A percentile compares a stretch with the other conserved stretches of the same genome.
Conservation (phyloP, 2,329 filamentous ascomycete genomes). For the Ceratocystis variospora region DNA sequence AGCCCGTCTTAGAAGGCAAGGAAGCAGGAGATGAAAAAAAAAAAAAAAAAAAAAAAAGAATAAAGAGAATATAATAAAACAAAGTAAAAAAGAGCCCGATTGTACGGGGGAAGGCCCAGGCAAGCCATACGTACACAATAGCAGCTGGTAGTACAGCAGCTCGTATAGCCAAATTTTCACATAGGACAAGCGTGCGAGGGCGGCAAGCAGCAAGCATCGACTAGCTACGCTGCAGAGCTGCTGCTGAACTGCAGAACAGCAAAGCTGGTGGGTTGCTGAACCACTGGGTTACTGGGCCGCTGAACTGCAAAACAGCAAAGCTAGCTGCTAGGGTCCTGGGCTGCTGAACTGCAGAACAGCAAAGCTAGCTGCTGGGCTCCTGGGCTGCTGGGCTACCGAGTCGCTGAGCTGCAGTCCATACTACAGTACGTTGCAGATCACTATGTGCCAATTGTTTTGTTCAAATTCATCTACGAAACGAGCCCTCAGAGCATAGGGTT, state of each 20-base stretch:
- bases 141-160: not conserved
- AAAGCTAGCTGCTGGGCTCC: no score
- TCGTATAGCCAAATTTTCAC: slow-evolving; percentile 9
- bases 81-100: not conserved
- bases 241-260: no score
- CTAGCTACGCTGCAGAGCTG: no score
- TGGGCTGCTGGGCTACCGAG: no score
- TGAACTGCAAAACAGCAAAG: not conserved
- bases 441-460: not conserved
- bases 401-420: not conserved
- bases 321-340: no score
- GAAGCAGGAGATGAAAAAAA: not conserved
- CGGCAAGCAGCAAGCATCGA: not conserved
- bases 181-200: not conserved
- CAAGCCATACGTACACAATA: not conserved
- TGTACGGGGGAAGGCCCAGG: not conserved
- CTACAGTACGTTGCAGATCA: not conserved
- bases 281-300: no score
- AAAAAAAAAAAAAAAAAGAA: no score
- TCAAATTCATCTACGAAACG: not conserved
- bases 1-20: not conserved
- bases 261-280: no score
- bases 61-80: no score
- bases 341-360: no score
- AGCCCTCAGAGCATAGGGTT: not conserved